Evolutionary conservation across 2,329 filamentous ascomycete species (phyloP), one percentile per base, ranked within the genome.

Genomic region (Stachybotrys elegans): DNA sequence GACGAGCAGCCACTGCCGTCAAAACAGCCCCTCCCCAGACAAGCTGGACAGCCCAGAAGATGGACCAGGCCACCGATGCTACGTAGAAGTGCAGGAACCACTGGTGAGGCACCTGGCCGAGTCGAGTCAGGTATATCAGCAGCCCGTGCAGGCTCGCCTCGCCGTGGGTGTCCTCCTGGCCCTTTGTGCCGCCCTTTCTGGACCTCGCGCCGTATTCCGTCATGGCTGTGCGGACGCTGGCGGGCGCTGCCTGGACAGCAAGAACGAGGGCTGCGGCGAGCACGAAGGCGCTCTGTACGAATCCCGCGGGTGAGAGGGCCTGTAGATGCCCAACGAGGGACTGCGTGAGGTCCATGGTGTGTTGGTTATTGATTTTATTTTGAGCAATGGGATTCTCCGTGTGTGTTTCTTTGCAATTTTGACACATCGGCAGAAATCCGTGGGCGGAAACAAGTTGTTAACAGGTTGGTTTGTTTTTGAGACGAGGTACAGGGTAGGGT

Each of bases 11-110:
- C 64, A 81, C 57, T 14, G 61, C 57, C 22, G 63, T 61, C 59
- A 89, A 75, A 16, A 78, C 53, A 1, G 57, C 48, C 2, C 86
- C 86, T 47, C 69, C 62, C 21, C 57, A 66, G 20, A 78, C 51
- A 43, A 86, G 76, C 62, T 91, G 84, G 52, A 67, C 63, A 0
- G 74, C 78, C 89, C 91, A 96, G 61, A 91, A 86, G 5, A 80
- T 56, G 1, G 88, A 91, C 47, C 79, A 82, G 2, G 70, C 59
- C 5, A 90, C 67, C 4, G 88, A 92, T 27, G 82, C 62, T 43
- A 86, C 59, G 62, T 98, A 97, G 68, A 95, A 97, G 55, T 93
- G 86, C 35, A 75, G 77, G 64, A 97, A 97, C 83, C 88, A 97
- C 49, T 78, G 78, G 67, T 97, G 93, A 19, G 92, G 90, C 27